These are phyloP conservation scores for Flagelloscypha sp. DNA, from an alignment of 768 basidiomycete genomes.

Conservation along the genomic window DNA sequence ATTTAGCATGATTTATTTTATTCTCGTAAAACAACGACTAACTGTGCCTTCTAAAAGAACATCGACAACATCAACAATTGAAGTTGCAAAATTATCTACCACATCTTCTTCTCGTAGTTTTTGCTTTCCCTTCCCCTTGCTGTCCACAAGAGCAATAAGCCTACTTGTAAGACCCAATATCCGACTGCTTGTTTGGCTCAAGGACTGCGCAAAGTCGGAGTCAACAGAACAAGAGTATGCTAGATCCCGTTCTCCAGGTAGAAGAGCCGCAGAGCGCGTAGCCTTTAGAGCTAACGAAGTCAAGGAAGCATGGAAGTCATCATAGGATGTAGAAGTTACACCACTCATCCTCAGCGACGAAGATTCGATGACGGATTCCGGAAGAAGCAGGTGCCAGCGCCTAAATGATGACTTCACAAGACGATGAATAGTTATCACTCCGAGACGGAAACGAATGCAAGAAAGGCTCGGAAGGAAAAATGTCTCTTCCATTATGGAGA, in stretches of 20 bases:
- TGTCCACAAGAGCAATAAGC: slow-evolving; percentile 44
- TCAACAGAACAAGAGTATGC: slow-evolving; percentile 88
- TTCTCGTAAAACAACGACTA: slow-evolving; percentile 17
- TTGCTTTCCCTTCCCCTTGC: slow-evolving; percentile 44
- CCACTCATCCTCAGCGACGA: too few relatives aligned
- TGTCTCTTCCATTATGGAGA: too few relatives aligned
- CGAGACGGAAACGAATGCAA: too few relatives aligned
- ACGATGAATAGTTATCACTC: too few relatives aligned
- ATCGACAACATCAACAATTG: slow-evolving; percentile 82
- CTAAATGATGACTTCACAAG: too few relatives aligned
- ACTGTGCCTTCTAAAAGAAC: slow-evolving; percentile 78
- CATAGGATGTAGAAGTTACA: too few relatives aligned
- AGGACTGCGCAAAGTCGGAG: slow-evolving; percentile 50
- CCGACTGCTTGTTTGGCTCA: slow-evolving; percentile 62
- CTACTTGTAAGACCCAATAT: slow-evolving; percentile 61
- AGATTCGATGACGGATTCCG: too few relatives aligned
- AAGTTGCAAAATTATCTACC: slow-evolving; percentile 69
- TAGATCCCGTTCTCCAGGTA: slow-evolving; percentile 74
- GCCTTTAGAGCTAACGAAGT: slow-evolving; percentile 56
- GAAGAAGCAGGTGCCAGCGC: too few relatives aligned
- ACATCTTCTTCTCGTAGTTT: slow-evolving; percentile 71
- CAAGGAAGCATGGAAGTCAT: slow-evolving; percentile 45
- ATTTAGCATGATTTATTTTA: slow-evolving; percentile 1
- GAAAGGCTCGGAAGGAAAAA: too few relatives aligned
- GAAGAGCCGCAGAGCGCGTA: slow-evolving; percentile 49